Evolutionary conservation across 805 yeast genomes (phyloP).

Genomic region (Tetrapisispora nanseiensis): DNA sequence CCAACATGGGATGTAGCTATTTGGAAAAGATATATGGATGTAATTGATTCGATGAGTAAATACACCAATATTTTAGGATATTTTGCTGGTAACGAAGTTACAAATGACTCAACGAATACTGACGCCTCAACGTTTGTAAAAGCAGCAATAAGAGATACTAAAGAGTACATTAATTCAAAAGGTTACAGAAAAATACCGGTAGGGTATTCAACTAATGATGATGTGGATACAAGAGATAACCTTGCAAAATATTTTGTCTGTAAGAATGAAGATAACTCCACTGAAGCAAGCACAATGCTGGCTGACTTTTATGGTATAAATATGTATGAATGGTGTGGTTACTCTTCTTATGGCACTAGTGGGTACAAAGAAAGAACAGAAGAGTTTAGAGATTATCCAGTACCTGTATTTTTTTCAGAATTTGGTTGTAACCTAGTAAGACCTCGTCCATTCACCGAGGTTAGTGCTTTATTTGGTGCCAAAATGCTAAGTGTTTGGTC

Average conservation of each 20-base stretch:
- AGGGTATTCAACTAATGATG: conserved; percentile 91
- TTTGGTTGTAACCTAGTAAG: conserved; percentile 62
- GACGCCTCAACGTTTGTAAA: conserved; percentile 89
- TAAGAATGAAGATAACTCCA: conserved; percentile 6
- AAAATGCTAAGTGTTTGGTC: conserved; percentile 77
- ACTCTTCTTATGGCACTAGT: conserved; percentile 48
- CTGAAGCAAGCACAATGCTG: conserved; percentile 36
- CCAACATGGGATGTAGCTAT: conserved; percentile 73
- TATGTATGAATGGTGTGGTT: conserved; percentile 85
- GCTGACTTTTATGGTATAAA: conserved; percentile 78
- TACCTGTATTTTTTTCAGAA: conserved; percentile 72
- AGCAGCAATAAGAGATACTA: conserved; percentile 89
- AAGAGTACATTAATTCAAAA: conserved; percentile 54
- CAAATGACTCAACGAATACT: conserved; percentile 74
- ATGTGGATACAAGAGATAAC: conserved; percentile 62
- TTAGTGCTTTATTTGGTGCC: conserved; percentile 50
- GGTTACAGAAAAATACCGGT: conserved; percentile 74
- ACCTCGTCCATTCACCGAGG: conserved; percentile 68
- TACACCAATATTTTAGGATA: conserved; percentile 83
- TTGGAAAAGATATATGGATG: conserved; percentile 67
- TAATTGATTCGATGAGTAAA: conserved; percentile 67
- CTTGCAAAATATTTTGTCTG: conserved; percentile 83
- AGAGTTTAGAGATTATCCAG: conserved; percentile 52
- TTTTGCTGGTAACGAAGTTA: conserved; percentile 97
- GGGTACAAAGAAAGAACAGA: conserved; percentile 59